These are phyloP conservation scores for Aspergillus ibericus DNA, from an alignment of 2,329 filamentous ascomycete species.

Conservation along the genomic window DNA sequence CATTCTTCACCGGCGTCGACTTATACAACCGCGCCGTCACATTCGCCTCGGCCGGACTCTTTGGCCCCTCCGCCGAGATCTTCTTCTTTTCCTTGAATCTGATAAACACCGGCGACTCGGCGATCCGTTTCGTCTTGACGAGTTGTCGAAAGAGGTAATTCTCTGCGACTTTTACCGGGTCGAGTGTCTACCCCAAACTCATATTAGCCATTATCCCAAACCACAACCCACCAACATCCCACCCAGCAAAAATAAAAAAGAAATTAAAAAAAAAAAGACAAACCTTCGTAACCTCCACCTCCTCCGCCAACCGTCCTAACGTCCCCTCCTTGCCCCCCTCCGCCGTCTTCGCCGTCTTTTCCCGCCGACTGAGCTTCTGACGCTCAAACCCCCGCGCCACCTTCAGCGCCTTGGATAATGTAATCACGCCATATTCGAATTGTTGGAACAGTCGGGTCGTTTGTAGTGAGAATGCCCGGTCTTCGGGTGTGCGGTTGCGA, in stretches of 20 bases:
- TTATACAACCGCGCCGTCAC: slow-evolving; percentile 61
- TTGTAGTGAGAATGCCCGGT: slow-evolving; percentile 30
- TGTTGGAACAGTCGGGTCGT: slow-evolving; percentile 45
- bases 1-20: slow-evolving; percentile 58
- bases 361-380: slow-evolving; percentile 62
- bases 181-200: slow-evolving; percentile 45
- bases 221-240: neutral
- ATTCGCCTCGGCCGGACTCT: slow-evolving; percentile 54
- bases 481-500: slow-evolving; percentile 4
- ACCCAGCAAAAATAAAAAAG: neutral
- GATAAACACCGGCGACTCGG: slow-evolving; percentile 51
- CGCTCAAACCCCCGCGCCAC: slow-evolving; percentile 61
- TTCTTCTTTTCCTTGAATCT: slow-evolving; percentile 40
- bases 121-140: slow-evolving; percentile 58
- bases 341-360: slow-evolving; percentile 52
- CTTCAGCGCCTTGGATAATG: slow-evolving; percentile 56
- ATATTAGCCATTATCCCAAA: slow-evolving; percentile 9
- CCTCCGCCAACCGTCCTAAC: slow-evolving; percentile 50
- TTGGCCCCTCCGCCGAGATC: slow-evolving; percentile 38
- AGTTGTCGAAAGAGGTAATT: slow-evolving; percentile 59
- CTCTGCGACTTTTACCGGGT: slow-evolving; percentile 51
- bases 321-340: slow-evolving; percentile 42
- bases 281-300: slow-evolving; percentile 60
- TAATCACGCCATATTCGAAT: slow-evolving; percentile 52
- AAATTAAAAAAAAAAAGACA: slow-evolving; percentile 7